Evolutionary conservation across 192 early-diverging fungal species (phyloP), one percentile per base, ranked within the genome.

Genomic region (Backusella tarrabulga): DNA sequence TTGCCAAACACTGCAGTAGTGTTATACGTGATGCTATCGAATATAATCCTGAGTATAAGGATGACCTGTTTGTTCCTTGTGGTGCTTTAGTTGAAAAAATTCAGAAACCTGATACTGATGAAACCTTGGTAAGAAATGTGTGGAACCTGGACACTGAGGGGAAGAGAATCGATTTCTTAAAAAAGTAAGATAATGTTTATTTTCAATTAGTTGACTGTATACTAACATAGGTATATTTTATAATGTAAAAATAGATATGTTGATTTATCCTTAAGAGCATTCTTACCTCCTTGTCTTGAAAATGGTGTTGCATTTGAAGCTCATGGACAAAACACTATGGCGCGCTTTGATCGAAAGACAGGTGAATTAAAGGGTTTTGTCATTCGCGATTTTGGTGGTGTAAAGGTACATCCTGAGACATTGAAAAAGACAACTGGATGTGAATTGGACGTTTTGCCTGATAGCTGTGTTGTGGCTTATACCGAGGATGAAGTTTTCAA

Each of bases 241-340:
- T n/a, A 50, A n/a, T 26, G 6, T 71, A 41, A 46, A n/a, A 42
- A 19, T 56, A 72, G 77, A 15, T 92, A 90, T 54, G 73, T 80
- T 14, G 74, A 81, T 54, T 80, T 84, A 26, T 81, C 86, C 12
- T 79, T 92, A 38, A 76, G 86, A 63, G 90, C 91, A 14, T 88
- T 91, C 52, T 70, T 92, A 46, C 91, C 91, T 11, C 87, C 90
- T 23, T 81, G 83, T 6, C 69, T 91, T 15, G 73, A 84, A 76
- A 88, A 91, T 71, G 89, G 91, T 19, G 86, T 92, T 79, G 88
- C 91, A 4, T 91, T 92, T 76, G 91, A 92, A 76, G 82, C 89
- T 4, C 91, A 92, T 77, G 84, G 82, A 2, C 91, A 92, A 66
- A 92, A 92, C 77, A 87, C 81, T 40, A 67, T 92, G 66, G 82